Evolutionary conservation across 148 eudicot species (phyloP).

Genomic region (Rhododendron kiyosumense): DNA sequence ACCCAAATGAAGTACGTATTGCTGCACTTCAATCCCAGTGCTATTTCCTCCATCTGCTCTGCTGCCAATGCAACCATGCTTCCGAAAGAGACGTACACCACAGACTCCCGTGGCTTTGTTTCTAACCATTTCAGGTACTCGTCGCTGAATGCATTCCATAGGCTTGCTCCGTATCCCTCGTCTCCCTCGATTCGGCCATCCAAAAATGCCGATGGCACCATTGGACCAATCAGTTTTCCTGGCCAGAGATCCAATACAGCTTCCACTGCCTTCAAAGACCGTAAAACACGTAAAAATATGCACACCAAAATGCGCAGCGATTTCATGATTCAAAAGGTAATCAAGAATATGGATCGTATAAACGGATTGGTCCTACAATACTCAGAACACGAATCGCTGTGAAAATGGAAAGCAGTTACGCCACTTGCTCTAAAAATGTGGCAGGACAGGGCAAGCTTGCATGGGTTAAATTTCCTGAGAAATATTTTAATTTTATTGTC

Average conservation of each 20-base stretch:
- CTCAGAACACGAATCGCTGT: too few relatives aligned
- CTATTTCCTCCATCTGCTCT: conserved; percentile 45
- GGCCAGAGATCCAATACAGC: conserved; percentile 32
- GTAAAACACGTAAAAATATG: not conserved
- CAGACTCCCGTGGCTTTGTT: conserved; percentile 34
- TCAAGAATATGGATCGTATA: too few relatives aligned
- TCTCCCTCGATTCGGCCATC: conserved; percentile 50
- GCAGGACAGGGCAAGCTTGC: too few relatives aligned
- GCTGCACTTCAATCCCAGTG: conserved; percentile 25
- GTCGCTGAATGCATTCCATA: conserved; percentile 43
- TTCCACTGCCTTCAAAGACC: conserved; percentile 19
- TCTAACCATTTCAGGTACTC: conserved; percentile 42
- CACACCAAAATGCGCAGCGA: too few relatives aligned
- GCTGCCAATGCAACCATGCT: conserved; percentile 51
- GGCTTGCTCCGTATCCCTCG: conserved; percentile 42
- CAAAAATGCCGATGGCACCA: conserved; percentile 56
- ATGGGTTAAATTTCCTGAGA: too few relatives aligned
- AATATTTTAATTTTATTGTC: too few relatives aligned
- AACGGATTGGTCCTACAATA: too few relatives aligned
- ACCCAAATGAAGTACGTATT: conserved; percentile 51
- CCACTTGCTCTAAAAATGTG: too few relatives aligned
- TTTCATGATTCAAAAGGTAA: too few relatives aligned
- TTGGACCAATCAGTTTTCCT: conserved; percentile 60
- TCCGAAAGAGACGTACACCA: conserved; percentile 53
- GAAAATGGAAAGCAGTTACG: too few relatives aligned